These are phyloP conservation scores for Urochloa ruziziensis DNA, from an alignment of 176 grass and related monocot genomes.

Conservation along the genomic window DNA sequence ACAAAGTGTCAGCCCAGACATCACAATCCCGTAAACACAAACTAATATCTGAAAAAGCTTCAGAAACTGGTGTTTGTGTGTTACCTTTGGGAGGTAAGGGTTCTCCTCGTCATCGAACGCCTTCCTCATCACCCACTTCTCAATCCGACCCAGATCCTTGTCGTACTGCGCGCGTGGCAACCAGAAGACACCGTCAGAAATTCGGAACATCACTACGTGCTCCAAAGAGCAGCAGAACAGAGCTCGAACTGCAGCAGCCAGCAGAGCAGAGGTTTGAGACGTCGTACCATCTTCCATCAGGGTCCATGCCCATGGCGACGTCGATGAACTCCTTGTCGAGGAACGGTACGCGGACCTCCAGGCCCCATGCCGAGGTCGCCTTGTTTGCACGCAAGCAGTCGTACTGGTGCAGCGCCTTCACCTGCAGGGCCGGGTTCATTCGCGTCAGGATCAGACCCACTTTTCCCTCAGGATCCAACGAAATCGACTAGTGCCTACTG, in stretches of 20 bases:
- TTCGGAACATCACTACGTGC: too few relatives aligned
- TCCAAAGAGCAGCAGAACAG: not conserved
- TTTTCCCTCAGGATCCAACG: not conserved
- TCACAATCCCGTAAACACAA: too few relatives aligned
- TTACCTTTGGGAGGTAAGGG: conserved; percentile 90
- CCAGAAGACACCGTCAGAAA: conserved; percentile 5
- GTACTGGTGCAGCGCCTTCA: conserved; percentile 89
- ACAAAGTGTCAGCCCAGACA: not conserved
- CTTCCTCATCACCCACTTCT: conserved; percentile 96
- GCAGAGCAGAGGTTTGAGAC: not conserved
- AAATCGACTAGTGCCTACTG: not conserved
- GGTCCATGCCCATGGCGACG: conserved; percentile 90
- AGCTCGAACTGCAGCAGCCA: not conserved
- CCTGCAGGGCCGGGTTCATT: conserved; percentile 38
- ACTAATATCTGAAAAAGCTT: not conserved
- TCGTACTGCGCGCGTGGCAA: conserved; percentile 48
- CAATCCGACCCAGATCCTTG: conserved; percentile 54
- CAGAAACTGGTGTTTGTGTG: not conserved
- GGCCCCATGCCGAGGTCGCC: conserved; percentile 86
- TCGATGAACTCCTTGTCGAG: conserved; percentile 97
- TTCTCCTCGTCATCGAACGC: conserved; percentile 88
- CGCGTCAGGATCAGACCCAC: not conserved
- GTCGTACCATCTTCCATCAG: conserved; percentile 84
- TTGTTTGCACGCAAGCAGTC: conserved; percentile 96
- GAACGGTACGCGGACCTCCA: conserved; percentile 94